Evolutionary conservation across 2,329 filamentous ascomycete species (phyloP).

Genomic region (Neonectria hederae): DNA sequence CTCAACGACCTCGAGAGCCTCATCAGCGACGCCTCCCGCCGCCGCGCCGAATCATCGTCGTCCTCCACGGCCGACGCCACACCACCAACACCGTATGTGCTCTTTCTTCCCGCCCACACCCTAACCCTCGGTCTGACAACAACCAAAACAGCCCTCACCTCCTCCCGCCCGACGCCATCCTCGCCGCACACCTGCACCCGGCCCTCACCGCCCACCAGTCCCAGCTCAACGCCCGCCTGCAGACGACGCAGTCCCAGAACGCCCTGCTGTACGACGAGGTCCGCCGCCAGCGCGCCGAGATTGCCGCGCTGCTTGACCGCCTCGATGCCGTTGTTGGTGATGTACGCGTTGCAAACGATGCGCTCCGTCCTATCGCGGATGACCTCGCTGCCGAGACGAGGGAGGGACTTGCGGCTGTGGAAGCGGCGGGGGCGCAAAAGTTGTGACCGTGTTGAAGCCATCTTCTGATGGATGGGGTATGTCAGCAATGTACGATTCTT

Average conservation of each 20-base stretch:
- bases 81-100: conserved; percentile 59
- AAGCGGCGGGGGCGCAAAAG: conserved; percentile 18
- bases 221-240: conserved; percentile 65
- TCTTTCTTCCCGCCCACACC: background rate
- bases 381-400: conserved; percentile 62
- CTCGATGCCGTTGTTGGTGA: conserved; percentile 65
- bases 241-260: conserved; percentile 67
- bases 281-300: conserved; percentile 63
- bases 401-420: conserved; percentile 39
- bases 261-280: conserved; percentile 62
- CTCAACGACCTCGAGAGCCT: conserved; percentile 69
- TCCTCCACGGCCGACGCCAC: conserved; percentile 31
- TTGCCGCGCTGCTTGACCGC: conserved; percentile 58
- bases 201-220: conserved; percentile 63
- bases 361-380: conserved; percentile 57
- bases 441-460: background rate
- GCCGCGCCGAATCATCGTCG: conserved; percentile 34
- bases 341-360: conserved; percentile 61
- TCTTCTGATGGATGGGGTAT: background rate
- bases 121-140: background rate
- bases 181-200: conserved; percentile 65
- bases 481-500: background rate
- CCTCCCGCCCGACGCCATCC: conserved; percentile 61
- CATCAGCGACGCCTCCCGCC: conserved; percentile 58
- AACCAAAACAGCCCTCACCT: conserved; percentile 59